Percentiles rank a stretch among this genome's conserved stretches.
Conservation (phyloP, 2,329 filamentous ascomycete genomes). For the Aspergillus sp. region DNA sequence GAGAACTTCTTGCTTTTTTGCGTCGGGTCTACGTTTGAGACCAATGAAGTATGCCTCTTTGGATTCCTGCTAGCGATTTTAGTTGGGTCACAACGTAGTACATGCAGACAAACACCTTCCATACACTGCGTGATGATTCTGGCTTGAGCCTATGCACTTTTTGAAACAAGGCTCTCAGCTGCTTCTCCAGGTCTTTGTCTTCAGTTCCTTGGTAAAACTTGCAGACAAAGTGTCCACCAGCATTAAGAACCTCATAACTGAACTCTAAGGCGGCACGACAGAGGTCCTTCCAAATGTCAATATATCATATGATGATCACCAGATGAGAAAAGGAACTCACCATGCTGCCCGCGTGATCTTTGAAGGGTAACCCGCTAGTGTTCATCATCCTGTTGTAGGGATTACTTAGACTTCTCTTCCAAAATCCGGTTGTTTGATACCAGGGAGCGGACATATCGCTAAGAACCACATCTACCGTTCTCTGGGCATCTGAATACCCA, state of each 20-base stretch:
- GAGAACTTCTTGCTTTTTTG: constrained; percentile 49
- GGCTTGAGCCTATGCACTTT: constrained; percentile 88
- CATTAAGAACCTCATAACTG: constrained; percentile 76
- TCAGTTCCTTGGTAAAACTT: constrained; percentile 95
- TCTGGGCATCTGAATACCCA: constrained; percentile 20
- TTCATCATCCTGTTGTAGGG: constrained; percentile 99
- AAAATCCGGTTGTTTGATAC: constrained; percentile 75
- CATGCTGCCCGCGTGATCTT: constrained; percentile 93
- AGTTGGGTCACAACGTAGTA: constrained; percentile 8
- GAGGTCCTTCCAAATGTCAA: constrained; percentile 65
- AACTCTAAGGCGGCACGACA: constrained; percentile 84
- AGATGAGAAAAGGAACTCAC: constrained; percentile 53
- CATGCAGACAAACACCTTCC: constrained; percentile 1
- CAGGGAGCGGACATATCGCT: constrained; percentile 99
- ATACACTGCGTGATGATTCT: constrained; percentile 80
- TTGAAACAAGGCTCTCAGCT: constrained; percentile 72
- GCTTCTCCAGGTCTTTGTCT: constrained; percentile 74
- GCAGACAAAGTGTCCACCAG: constrained; percentile 88
- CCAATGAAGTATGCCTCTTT: constrained; percentile 87
- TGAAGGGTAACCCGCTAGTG: constrained; percentile 82
- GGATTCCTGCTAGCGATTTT: constrained; percentile 60
- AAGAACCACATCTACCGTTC: constrained; percentile 84
- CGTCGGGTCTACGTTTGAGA: constrained; percentile 59
- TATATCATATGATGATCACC: not conserved
- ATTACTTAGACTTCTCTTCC: constrained; percentile 89